Evolutionary conservation across 805 yeast species (phyloP).

Genomic region (Suhomyces sp.): DNA sequence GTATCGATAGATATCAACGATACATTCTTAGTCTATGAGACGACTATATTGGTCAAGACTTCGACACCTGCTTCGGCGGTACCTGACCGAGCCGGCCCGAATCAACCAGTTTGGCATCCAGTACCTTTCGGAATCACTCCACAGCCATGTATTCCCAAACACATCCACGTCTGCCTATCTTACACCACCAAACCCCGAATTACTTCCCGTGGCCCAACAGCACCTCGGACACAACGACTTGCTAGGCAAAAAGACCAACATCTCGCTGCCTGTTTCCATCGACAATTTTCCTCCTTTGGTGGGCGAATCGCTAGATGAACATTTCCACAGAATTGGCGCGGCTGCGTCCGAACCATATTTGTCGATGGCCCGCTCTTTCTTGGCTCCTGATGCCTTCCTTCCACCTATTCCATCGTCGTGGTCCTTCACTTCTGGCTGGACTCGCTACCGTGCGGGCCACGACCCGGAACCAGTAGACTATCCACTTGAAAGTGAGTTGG

Average conservation of each 20-base stretch:
- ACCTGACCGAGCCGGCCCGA: conserved; percentile 36
- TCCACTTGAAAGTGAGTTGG: conserved; percentile 71
- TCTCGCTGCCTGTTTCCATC: conserved; percentile 54
- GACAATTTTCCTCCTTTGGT: conserved; percentile 67
- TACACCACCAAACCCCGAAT: conserved; percentile 28
- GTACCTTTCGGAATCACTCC: conserved; percentile 59
- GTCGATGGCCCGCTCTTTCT: conserved; percentile 46
- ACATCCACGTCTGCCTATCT: conserved; percentile 24
- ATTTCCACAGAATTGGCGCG: conserved; percentile 70
- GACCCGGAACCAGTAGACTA: conserved; percentile 56
- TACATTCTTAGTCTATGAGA: neutral
- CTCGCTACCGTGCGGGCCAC: conserved; percentile 57
- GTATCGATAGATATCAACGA: neutral
- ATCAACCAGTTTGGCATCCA: conserved; percentile 81
- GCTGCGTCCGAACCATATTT: conserved; percentile 60
- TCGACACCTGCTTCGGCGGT: neutral
- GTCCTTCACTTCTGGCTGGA: conserved; percentile 75
- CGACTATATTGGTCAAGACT: neutral
- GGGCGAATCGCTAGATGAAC: conserved; percentile 80
- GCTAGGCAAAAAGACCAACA: conserved; percentile 70
- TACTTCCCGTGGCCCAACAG: conserved; percentile 50
- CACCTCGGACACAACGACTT: conserved; percentile 63
- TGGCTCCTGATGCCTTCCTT: conserved; percentile 25
- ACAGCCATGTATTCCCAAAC: conserved; percentile 57
- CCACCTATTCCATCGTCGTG: conserved; percentile 49